Conservation (phyloP, 2,329 filamentous ascomycete species). For the Fusarium falciforme region DNA sequence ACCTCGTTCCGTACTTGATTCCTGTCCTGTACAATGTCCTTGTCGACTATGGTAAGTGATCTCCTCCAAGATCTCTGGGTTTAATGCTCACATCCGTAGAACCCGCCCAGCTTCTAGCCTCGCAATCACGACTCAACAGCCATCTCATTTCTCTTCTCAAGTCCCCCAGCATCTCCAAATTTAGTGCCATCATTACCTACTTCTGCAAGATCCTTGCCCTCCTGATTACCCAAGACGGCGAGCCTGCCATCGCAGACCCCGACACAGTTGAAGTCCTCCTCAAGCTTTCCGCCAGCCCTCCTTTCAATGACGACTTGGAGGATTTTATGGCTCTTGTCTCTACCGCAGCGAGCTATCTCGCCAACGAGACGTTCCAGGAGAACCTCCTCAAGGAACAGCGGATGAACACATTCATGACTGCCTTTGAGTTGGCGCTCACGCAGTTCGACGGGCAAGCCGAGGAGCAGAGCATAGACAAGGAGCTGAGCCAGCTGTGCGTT, state of each 20-base stretch:
- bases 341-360: slow-evolving; percentile 67
- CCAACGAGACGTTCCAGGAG: slow-evolving; percentile 63
- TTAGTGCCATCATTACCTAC: slow-evolving; percentile 59
- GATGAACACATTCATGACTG: slow-evolving; percentile 58
- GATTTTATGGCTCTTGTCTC: slow-evolving; percentile 65
- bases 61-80: accelerated
- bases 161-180: slow-evolving; percentile 56
- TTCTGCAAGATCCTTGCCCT: slow-evolving; percentile 68
- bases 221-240: slow-evolving; percentile 64
- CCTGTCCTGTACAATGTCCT: slow-evolving; percentile 72
- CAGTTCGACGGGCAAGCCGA: slow-evolving; percentile 56
- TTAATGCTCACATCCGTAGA: slow-evolving; percentile 52
- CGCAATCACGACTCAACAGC: slow-evolving; percentile 61
- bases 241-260: slow-evolving; percentile 56
- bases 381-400: slow-evolving; percentile 55
- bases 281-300: slow-evolving; percentile 56
- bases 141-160: slow-evolving; percentile 62
- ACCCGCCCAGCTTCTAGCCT: slow-evolving; percentile 67
- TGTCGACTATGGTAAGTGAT: slow-evolving; percentile 68
- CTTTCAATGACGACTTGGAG: slow-evolving; percentile 60
- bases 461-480: slow-evolving; percentile 56
- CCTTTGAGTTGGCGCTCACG: slow-evolving; percentile 61
- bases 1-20: slow-evolving; percentile 63
- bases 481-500: slow-evolving; percentile 61
- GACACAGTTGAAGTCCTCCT: slow-evolving; percentile 63